Evolutionary conservation across 2,329 filamentous ascomycete species (phyloP).

Genomic region (Epichloe gansuensis): DNA sequence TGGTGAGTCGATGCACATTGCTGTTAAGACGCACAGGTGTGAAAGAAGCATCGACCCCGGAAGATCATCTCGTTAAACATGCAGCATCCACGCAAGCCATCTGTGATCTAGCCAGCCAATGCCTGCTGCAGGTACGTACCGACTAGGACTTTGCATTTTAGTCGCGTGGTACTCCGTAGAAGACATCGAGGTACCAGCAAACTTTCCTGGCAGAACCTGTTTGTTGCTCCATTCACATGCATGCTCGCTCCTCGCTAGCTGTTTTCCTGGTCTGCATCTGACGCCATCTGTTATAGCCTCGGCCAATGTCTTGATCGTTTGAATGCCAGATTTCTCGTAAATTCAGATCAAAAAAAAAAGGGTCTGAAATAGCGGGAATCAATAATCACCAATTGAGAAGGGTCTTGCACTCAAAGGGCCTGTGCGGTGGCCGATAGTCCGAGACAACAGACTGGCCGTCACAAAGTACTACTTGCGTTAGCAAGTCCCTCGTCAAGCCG

Average conservation of each 20-base stretch:
- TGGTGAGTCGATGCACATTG: background rate
- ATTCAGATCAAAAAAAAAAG: no score
- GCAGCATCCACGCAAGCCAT: background rate
- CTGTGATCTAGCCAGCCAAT: background rate
- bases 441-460: background rate
- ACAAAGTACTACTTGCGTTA: no score
- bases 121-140: background rate
- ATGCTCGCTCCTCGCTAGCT: background rate
- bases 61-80: background rate
- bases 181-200: conserved; percentile 2
- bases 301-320: background rate
- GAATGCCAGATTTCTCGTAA: no score
- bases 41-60: background rate
- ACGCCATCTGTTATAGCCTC: background rate
- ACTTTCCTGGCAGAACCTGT: background rate
- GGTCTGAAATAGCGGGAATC: no score
- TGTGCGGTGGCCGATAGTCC: background rate
- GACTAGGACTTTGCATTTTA: background rate
- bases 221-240: background rate
- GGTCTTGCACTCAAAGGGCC: background rate
- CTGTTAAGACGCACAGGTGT: background rate
- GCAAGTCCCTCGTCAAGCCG: background rate
- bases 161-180: background rate
- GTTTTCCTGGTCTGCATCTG: background rate
- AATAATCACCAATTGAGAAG: background rate